Base-by-base conservation (phyloP, 2,329 filamentous ascomycete genomes). In the Fusarium chaquense region DNA sequence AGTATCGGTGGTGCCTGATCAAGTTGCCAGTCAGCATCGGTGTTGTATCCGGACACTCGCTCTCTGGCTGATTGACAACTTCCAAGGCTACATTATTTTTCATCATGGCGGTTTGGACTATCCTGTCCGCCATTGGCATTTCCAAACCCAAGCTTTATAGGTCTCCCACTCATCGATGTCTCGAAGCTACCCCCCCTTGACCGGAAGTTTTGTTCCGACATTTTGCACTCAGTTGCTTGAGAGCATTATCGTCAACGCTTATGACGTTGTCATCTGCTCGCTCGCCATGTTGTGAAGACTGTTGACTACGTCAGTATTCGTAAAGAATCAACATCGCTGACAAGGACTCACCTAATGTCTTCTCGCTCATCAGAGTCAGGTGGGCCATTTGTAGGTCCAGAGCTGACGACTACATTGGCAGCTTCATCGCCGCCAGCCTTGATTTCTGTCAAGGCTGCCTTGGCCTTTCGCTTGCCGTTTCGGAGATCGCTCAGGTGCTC, bases 401-500 rank as follows among this genome's bases (percentile, higher is more conserved):
- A 67, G 41, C 64, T 67, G n/a, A 67, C 63, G 20, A 67, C 56
- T 12, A 67, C 57, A 18, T 67, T 67, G 44, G 46, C 64, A 20
- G 41, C 57, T 24, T 49, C 64, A 44, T 67, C 63, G 4, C 57
- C 57, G 13, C 63, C 65, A 13, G 65, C 46, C 38, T 63, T 63
- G 45, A 67, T 44, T 20, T 41, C 53, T 5, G 30, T 58, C 49
- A 67, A 58, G 24, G 53, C 30, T 13, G 38, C 54, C 52, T 72
- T 71, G 15, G 58, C 36, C 60, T 66, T 62, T 20, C 43, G 41
- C 67, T 87, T 90, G 78, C 93, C 90, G 47, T 91, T 91, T 55
- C 93, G 86, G 20, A 94, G 81, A 62, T 86, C 83, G 79, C 93
- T 90, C 7, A 97, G 84, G 74, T 93, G 92, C 70, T 93, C 89